Evolutionary conservation across 192 early-diverging fungal species (phyloP), one percentile per base, ranked within the genome.

Genomic region (Coemansia sp.): DNA sequence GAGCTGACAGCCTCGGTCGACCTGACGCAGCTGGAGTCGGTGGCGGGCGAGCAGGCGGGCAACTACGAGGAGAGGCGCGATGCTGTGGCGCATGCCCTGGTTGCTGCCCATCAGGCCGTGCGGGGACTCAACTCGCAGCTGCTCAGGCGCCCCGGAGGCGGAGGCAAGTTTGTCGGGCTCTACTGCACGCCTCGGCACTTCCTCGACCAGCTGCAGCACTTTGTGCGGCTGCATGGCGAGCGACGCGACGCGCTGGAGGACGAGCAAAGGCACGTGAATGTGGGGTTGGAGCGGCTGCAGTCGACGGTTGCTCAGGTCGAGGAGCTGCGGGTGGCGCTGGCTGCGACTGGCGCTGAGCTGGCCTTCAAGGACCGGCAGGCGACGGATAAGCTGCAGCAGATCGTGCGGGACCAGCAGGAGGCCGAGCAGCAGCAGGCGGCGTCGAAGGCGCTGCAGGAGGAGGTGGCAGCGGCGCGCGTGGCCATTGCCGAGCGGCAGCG

Each of bases 181-280:
- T 91, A 94, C 79, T 93, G 94, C 21, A 99, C 98, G 17, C 98
- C 98, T 17, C 90, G 98, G 37, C 98, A 99, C 75, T 99, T 94
- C 80, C 83, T 99, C 21, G 98, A 99, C 86, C 97, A 98, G 74
- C 94, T 99, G 64, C 87, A 88, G 67, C 96, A 98, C 57, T 98
- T 95, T 73, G 91, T 91, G 21, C 88, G 89, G 40, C 80, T 99
- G 57, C 98, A 91, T 82, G 89, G 88, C 68, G 94, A 94, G 80
- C 98, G 97, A 73, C 92, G 95, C 21, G 93, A 93, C 60, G 92
- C 95, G 72, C 84, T 99, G 14, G 97, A 99, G 83, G 97, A 98
- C 68, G 96, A 96, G 78, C 98, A 99, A 77, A 91, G 96, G 26
- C 98, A 99, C 67, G 88, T 99, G 64, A 96, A 96, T 68, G 92